Evolutionary conservation across 169 alveolate species (phyloP).

Genomic region (Miamiensis avidus): DNA sequence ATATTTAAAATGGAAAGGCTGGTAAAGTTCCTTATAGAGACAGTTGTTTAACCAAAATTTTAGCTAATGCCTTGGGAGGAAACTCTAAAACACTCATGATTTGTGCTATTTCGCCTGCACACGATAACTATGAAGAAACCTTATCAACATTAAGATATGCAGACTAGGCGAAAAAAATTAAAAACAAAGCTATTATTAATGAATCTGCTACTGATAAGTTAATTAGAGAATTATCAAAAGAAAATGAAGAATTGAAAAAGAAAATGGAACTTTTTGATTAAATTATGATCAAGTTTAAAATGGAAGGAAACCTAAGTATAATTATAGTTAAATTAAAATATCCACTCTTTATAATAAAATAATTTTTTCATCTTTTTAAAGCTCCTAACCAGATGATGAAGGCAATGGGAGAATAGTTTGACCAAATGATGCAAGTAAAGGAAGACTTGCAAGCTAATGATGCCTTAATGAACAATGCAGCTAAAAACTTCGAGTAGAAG

Average conservation of each 20-base stretch:
- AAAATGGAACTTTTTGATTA: slow-evolving; percentile 47
- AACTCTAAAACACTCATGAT: slow-evolving; percentile 89
- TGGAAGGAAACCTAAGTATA: slow-evolving; percentile 11
- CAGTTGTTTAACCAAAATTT: slow-evolving; percentile 89
- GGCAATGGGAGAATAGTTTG: slow-evolving; percentile 23
- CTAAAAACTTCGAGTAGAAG: slow-evolving; percentile 61
- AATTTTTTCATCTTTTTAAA: too few relatives aligned
- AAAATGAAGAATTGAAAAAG: slow-evolving; percentile 59
- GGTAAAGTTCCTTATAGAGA: slow-evolving; percentile 91
- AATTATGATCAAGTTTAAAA: slow-evolving; percentile 26
- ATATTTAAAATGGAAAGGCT: slow-evolving; percentile 84
- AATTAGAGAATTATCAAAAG: slow-evolving; percentile 87
- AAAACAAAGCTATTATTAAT: slow-evolving; percentile 88
- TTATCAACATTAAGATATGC: slow-evolving; percentile 89
- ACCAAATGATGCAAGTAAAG: slow-evolving; percentile 53
- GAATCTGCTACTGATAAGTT: slow-evolving; percentile 90
- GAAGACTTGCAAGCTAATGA: slow-evolving; percentile 65
- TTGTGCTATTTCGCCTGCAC: slow-evolving; percentile 91
- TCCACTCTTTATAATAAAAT: too few relatives aligned
- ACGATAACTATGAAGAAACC: slow-evolving; percentile 89
- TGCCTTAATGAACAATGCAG: slow-evolving; percentile 54
- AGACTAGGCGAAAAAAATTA: slow-evolving; percentile 89
- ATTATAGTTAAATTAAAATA: too few relatives aligned
- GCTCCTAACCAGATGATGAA: background rate
- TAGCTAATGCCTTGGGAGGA: slow-evolving; percentile 93